A percentile compares a stretch with the other conserved stretches of the same genome.
Conservation (phyloP, 805 yeast genomes). For the Metschnikowia colocasiae region DNA sequence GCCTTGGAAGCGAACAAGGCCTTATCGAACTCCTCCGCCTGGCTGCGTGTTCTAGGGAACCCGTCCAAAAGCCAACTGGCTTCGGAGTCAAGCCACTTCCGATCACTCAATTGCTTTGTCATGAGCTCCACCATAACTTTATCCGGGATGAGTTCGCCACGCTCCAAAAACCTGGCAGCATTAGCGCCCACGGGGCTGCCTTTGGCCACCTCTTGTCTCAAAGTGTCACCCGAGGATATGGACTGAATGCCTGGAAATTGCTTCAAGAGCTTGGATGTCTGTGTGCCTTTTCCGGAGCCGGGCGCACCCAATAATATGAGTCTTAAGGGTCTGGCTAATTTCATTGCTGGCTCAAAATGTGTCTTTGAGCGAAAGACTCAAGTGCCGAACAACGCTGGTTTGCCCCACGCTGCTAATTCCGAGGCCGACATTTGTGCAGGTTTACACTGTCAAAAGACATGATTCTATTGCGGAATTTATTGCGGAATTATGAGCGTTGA, state of each 20-base stretch:
- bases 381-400: not conserved
- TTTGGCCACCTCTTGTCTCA: constrained; percentile 61
- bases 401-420: not conserved
- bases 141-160: constrained; percentile 77
- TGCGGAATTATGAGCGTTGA: not conserved
- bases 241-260: constrained; percentile 51
- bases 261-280: constrained; percentile 61
- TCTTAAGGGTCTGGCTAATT: constrained; percentile 29
- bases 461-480: not conserved
- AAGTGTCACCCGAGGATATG: constrained; percentile 80
- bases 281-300: constrained; percentile 94
- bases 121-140: constrained; percentile 58
- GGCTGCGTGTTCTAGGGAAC: constrained; percentile 77
- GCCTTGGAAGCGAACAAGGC: constrained; percentile 38
- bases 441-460: not conserved
- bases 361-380: not conserved
- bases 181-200: constrained; percentile 51
- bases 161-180: constrained; percentile 54
- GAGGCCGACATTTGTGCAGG: not conserved
- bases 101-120: constrained; percentile 41
- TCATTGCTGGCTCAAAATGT: not conserved
- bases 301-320: constrained; percentile 86
- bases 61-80: constrained; percentile 83
- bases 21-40: constrained; percentile 58
- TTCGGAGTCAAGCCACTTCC: constrained; percentile 40